A percentile compares a stretch with the other conserved stretches of the same genome.
Evolutionary conservation across 2,329 filamentous ascomycete genomes (phyloP).

Genomic region (Sarocladium kiliense): DNA sequence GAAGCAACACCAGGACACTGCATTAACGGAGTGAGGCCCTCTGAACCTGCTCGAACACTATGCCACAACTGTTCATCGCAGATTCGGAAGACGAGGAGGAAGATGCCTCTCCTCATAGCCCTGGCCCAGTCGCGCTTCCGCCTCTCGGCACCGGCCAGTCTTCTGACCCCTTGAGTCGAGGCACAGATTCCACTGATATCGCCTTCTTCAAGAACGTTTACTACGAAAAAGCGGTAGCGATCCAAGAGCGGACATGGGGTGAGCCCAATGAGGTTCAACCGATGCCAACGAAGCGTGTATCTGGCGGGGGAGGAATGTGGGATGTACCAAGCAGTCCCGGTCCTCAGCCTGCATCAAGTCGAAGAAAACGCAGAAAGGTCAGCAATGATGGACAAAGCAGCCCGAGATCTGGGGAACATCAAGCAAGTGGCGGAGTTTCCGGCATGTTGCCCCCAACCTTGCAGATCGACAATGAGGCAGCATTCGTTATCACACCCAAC

Average conservation of each 20-base stretch:
- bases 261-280: neutral
- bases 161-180: neutral
- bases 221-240: slow-evolving; percentile 36
- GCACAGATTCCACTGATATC: slow-evolving; percentile 38
- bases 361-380: slow-evolving; percentile 10
- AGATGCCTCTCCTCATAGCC: slow-evolving; percentile 16
- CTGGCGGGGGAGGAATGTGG: slow-evolving; percentile 30
- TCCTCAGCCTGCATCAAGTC: slow-evolving; percentile 8
- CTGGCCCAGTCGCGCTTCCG: slow-evolving; percentile 15
- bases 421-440: slow-evolving; percentile 11
- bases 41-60: slow-evolving; percentile 8
- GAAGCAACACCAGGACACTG: neutral
- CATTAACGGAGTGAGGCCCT: neutral
- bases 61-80: slow-evolving; percentile 26
- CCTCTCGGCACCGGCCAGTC: slow-evolving; percentile 23
- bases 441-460: slow-evolving; percentile 23
- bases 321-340: slow-evolving; percentile 41
- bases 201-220: slow-evolving; percentile 43
- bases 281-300: slow-evolving; percentile 13
- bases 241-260: neutral
- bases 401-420: neutral
- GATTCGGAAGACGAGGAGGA: slow-evolving; percentile 35
- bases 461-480: slow-evolving; percentile 20
- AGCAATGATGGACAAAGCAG: slow-evolving; percentile 12
- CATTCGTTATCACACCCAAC: slow-evolving; percentile 28